Evolutionary conservation across 1,284 basidiomycete genomes (phyloP), one percentile per base, ranked within the genome.

Genomic region (Moniliella sp.): DNA sequence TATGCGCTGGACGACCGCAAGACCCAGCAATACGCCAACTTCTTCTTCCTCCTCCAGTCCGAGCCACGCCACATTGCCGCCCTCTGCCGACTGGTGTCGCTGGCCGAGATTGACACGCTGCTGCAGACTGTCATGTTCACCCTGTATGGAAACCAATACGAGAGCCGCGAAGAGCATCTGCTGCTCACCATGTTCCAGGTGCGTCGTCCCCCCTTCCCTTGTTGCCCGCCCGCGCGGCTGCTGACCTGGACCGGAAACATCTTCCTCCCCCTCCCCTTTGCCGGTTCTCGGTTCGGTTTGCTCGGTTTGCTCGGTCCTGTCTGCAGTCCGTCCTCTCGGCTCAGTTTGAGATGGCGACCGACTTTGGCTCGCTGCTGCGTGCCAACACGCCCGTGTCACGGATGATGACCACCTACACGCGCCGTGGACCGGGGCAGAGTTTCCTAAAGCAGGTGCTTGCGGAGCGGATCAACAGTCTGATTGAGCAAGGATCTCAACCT

Each of bases 111-210:
- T 52, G 88, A 99, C 64, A 93, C 86, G 25, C 75, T 99, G 34
- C 73, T 99, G 15, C 91, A 99, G 63, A 99, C 91, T 3, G 88
- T 99, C 64, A 97, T 99, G 91, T 97, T 97, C 65, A 94, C 88
- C 12, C 73, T 99, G 19, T 97, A 94, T 62, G 91, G 88, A 46
- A 94, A 94, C 67, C 91, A 97, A 64, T 97, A 97, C 67, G 91
- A 97, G 66, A 83, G 79, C 56, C 71, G 88, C 49, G 91, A 97
- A 66, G 91, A 99, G 64, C 91, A 97, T 64, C 66, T 99, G 29
- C 74, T 97, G 36, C 69, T 99, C 46, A 94, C 88, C 38, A 94
- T 99, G 88, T 94, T 99, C 65, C 71, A 72, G 59, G 69, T 69
- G 40, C 45, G 66, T 47, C 25, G 14, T 10, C 28, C 18, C 11